phyloP scores from a whole-genome alignment of 2,329 filamentous ascomycete genomes.

The Aspergillus intermedius region DNA sequence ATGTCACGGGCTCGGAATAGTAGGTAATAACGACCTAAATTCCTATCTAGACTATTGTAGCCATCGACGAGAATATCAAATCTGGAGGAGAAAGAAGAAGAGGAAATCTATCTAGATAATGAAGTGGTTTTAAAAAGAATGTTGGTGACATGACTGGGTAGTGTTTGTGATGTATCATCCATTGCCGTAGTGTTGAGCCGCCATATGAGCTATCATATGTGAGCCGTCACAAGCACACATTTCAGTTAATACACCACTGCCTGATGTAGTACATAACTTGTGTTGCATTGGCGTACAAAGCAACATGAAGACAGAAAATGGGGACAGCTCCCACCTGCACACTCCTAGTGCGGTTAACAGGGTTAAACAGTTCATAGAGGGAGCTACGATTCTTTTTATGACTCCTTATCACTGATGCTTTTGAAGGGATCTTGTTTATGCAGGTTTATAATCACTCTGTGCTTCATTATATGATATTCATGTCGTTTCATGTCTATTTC shows the following conservation, averaged over 20 bases:
- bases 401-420: not conserved
- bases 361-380: not conserved
- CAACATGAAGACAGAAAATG: constrained; percentile 1
- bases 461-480: not conserved
- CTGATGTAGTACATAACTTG: not conserved
- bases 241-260: constrained; percentile 1
- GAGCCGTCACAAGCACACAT: too few species aligned
- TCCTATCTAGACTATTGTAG: too few species aligned
- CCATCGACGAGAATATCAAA: too few species aligned
- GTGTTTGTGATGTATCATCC: too few species aligned
- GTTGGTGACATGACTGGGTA: too few species aligned
- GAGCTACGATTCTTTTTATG: not conserved
- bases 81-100: too few species aligned
- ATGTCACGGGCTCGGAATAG: too few species aligned
- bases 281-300: not conserved
- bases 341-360: not conserved
- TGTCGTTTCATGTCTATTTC: not conserved
- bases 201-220: too few species aligned
- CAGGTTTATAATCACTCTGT: not conserved
- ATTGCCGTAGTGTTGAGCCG: too few species aligned
- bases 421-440: not conserved
- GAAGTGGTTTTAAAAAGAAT: too few species aligned
- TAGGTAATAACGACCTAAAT: too few species aligned
- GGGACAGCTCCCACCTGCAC: not conserved
- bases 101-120: too few species aligned